Base-by-base conservation (phyloP, 805 yeast species). In the Teunomyces stri region DNA sequence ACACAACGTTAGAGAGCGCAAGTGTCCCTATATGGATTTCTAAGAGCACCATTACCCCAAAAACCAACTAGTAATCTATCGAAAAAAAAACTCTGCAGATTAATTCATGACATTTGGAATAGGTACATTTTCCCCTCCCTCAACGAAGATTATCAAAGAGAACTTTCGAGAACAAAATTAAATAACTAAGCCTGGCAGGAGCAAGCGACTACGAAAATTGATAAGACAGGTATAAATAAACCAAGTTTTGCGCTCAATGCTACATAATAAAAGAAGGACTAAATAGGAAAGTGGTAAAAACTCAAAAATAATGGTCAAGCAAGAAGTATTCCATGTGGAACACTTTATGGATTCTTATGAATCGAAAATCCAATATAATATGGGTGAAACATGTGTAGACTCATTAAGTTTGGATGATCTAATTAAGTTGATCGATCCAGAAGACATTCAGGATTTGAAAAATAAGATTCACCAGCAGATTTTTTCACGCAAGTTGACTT, bases 261-360 rank as follows among this genome's bases (percentile, higher is more conserved):
- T 15, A 31, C 34, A 31, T 31, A 31, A 13, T 13, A 31, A 13
- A 13, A 31, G 34, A 6, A 31, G 10, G 10, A 31, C 34, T 31
- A 31, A 31, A 31, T 31, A 31, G 34, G 34, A 31, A 31, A 31
- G 34, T 31, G 34, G 18, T 15, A 20, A 20, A 16, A 31, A 12
- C 28, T 28, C 28, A 11, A 28, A 40, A 45, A 15, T 20, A 4
- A 37, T 74, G 78, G 76, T 74, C n/a, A 51, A 56, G 25, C 79
- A 74, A 56, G 75, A 66, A 43, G 68, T 65, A 30, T 79, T 79
- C 58, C 70, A 60, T 12, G 76, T 79, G n/a, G 83, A 79, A 58
- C 75, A 74, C 55, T 79, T 73, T 61, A 78, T 79, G 82, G 81
- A 78, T 56, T 56, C 59, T 37, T 68, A 76, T 64, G 83, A 79